Conservation (phyloP, 148 eudicot genomes). For the Rheum nobile region DNA sequence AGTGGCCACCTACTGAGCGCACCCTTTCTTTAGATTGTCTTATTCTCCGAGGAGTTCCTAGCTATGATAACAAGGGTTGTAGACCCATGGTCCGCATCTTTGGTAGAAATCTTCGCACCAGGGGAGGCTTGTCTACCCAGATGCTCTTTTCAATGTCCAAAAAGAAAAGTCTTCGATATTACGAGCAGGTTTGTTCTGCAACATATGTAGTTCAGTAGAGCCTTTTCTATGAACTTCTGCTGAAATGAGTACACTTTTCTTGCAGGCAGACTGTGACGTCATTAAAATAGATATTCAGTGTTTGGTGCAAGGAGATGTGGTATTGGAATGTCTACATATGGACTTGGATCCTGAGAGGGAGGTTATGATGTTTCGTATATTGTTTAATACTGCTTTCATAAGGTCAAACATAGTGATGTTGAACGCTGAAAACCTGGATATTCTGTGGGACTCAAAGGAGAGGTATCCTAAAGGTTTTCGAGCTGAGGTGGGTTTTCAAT, state of each 20-base stretch:
- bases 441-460: slow-evolving; percentile 92
- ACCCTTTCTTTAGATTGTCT: slow-evolving; percentile 91
- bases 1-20: slow-evolving; percentile 95
- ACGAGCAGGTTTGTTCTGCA: slow-evolving; percentile 50
- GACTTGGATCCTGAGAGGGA: slow-evolving; percentile 92
- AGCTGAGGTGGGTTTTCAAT: slow-evolving; percentile 54
- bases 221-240: slow-evolving; percentile 7
- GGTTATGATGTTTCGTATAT: slow-evolving; percentile 95
- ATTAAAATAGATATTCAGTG: slow-evolving; percentile 95
- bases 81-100: slow-evolving; percentile 85
- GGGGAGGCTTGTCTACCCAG: slow-evolving; percentile 75
- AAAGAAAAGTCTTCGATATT: slow-evolving; percentile 77
- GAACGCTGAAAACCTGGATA: slow-evolving; percentile 84
- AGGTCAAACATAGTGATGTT: slow-evolving; percentile 89
- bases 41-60: slow-evolving; percentile 81
- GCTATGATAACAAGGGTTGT: slow-evolving; percentile 78
- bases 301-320: slow-evolving; percentile 94
- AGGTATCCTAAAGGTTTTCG: slow-evolving; percentile 93
- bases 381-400: slow-evolving; percentile 98
- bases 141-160: slow-evolving; percentile 87
- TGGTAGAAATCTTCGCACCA: slow-evolving; percentile 83
- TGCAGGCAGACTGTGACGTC: slow-evolving; percentile 95
- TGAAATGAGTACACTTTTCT: slow-evolving; percentile 11
- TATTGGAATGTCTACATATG: slow-evolving; percentile 89
- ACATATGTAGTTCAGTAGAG: neutral